Evolutionary conservation across 2,329 filamentous ascomycete species (phyloP).

Genomic region (Ophiognomonia clavigignenti-juglandacearum): DNA sequence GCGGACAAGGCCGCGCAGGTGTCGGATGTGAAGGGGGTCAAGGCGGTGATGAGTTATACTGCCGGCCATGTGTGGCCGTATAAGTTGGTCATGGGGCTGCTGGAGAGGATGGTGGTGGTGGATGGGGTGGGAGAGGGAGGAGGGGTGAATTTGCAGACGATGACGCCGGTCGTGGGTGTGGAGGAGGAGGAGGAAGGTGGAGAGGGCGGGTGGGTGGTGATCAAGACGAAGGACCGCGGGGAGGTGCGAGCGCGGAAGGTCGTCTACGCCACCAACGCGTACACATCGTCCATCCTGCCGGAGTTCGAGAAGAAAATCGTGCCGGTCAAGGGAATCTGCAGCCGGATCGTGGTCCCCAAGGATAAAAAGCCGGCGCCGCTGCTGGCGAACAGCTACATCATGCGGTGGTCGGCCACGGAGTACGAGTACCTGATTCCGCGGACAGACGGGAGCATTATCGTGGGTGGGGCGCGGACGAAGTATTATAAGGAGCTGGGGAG

Average conservation of each 20-base stretch:
- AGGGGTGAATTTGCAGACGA: slow-evolving; percentile 27
- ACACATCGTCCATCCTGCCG: slow-evolving; percentile 26
- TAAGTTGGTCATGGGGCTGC: slow-evolving; percentile 25
- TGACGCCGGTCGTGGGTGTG: slow-evolving; percentile 21
- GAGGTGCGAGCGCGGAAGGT: slow-evolving; percentile 20
- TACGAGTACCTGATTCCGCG: slow-evolving; percentile 35
- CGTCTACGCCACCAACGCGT: slow-evolving; percentile 30
- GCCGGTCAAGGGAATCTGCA: slow-evolving; percentile 26
- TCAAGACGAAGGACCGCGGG: slow-evolving; percentile 17
- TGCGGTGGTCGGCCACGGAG: slow-evolving; percentile 18
- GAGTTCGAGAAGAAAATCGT: slow-evolving; percentile 27
- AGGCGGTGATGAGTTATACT: slow-evolving; percentile 27
- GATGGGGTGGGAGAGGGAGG: no score
- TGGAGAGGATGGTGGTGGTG: slow-evolving; percentile 17
- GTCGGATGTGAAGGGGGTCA: slow-evolving; percentile 31
- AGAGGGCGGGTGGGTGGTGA: no score
- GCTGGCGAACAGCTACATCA: slow-evolving; percentile 19
- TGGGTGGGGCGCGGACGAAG: slow-evolving; percentile 34
- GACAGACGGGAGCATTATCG: slow-evolving; percentile 35
- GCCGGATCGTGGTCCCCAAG: slow-evolving; percentile 15
- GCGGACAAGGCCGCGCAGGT: slow-evolving; percentile 26
- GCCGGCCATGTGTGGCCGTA: slow-evolving; percentile 27
- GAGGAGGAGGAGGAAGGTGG: slow-evolving; percentile 8
- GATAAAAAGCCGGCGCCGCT: slow-evolving; percentile 9
- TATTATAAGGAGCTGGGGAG: slow-evolving; percentile 27